phyloP scores from a whole-genome alignment of 225 moss, liverwort and hornwort genomes.

The Bryum argenteum region DNA sequence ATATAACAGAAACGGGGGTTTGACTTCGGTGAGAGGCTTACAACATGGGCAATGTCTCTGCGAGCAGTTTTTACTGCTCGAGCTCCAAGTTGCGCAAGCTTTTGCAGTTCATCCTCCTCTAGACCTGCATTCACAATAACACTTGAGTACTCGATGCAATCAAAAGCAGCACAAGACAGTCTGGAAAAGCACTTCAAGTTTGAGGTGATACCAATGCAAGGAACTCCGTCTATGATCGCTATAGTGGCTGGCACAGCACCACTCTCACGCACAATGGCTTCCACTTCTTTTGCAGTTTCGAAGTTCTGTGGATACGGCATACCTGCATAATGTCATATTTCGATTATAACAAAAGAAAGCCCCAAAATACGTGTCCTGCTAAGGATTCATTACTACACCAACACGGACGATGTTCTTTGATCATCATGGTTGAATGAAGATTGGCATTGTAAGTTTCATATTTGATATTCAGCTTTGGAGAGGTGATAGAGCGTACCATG shows the following conservation, averaged over 20 bases:
- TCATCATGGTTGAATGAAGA: neutral
- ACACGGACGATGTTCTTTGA: neutral
- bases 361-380: no score
- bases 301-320: conserved; percentile 98
- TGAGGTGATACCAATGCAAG: conserved; percentile 71
- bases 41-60: conserved; percentile 90
- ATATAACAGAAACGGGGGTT: conserved; percentile 3
- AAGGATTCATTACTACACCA: neutral
- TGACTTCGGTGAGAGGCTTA: conserved; percentile 25
- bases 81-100: conserved; percentile 68
- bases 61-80: conserved; percentile 76
- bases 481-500: conserved; percentile 59
- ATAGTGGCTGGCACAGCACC: conserved; percentile 94
- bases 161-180: conserved; percentile 7
- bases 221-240: conserved; percentile 86
- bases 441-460: neutral
- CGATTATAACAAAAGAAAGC: neutral
- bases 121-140: conserved; percentile 53
- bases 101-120: conserved; percentile 68
- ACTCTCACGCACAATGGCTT: conserved; percentile 68
- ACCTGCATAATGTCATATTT: conserved; percentile 43
- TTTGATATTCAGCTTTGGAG: neutral
- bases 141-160: neutral
- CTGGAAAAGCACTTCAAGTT: conserved; percentile 14
- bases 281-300: conserved; percentile 80